A percentile compares a stretch with the other conserved stretches of the same genome.
These are phyloP conservation scores for Lipomyces japonicus DNA, from an alignment of 805 yeast species.

Conservation along the genomic window DNA sequence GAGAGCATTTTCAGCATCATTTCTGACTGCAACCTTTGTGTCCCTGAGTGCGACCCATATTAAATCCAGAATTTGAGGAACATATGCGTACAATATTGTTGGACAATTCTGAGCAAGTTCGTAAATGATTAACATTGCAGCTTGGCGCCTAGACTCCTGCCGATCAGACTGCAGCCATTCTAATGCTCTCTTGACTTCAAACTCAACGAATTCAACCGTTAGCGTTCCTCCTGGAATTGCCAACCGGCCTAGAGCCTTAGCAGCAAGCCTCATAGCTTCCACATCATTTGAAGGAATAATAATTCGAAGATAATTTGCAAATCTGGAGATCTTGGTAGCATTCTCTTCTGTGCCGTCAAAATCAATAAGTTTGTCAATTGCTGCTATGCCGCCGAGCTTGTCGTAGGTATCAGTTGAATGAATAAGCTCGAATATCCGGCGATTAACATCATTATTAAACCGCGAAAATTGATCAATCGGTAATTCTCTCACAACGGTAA, in stretches of 20 bases:
- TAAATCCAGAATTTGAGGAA: constrained; percentile 71
- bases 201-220: constrained; percentile 89
- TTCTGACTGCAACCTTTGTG: constrained; percentile 65
- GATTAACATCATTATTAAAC: constrained; percentile 80
- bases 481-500: constrained; percentile 71
- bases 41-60: constrained; percentile 88
- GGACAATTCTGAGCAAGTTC: constrained; percentile 87
- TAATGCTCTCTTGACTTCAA: constrained; percentile 80
- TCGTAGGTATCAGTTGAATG: constrained; percentile 69
- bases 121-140: constrained; percentile 77
- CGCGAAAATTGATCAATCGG: constrained; percentile 77
- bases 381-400: constrained; percentile 85
- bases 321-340: constrained; percentile 82
- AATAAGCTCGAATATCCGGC: constrained; percentile 77
- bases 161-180: constrained; percentile 91
- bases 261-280: constrained; percentile 82
- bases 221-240: constrained; percentile 86
- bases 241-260: constrained; percentile 78
- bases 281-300: constrained; percentile 78
- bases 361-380: constrained; percentile 82
- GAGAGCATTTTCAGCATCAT: constrained; percentile 79
- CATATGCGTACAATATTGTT: constrained; percentile 71
- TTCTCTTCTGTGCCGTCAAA: constrained; percentile 78
- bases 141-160: constrained; percentile 69
- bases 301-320: constrained; percentile 81